Conservation (phyloP, 1,284 basidiomycete species). For the Leccinum glutinopallens region DNA sequence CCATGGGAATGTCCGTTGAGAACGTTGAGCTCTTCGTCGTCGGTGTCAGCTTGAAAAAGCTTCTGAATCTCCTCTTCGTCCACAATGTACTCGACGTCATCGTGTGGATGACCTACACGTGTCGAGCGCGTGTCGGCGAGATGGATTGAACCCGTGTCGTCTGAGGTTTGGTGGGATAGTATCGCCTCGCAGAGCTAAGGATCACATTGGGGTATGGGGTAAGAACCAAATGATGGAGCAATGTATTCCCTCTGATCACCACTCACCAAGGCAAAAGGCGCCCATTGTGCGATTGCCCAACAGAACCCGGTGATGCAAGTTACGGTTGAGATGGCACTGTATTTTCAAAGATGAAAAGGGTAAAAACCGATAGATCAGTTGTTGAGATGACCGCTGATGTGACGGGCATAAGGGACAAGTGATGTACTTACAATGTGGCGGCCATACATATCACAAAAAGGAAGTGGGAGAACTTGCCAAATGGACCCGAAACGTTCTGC, state of each 20-base stretch:
- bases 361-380: constrained; percentile 16
- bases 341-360: constrained; percentile 14
- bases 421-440: constrained; percentile 65
- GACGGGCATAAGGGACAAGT: constrained; percentile 11
- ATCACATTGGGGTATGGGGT: constrained; percentile 32
- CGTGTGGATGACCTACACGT: constrained; percentile 16
- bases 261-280: constrained; percentile 73
- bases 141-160: constrained; percentile 45
- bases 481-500: constrained; percentile 50
- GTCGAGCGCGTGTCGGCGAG: constrained; percentile 46
- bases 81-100: constrained; percentile 34
- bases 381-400: constrained; percentile 19
- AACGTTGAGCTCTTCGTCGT: constrained; percentile 19
- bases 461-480: constrained; percentile 67
- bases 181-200: constrained; percentile 72
- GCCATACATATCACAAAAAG: constrained; percentile 72
- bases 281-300: constrained; percentile 83
- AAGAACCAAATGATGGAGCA: constrained; percentile 14
- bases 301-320: constrained; percentile 72
- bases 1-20: not conserved
- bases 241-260: constrained; percentile 5
- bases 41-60: constrained; percentile 24
- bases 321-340: constrained; percentile 68
- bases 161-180: constrained; percentile 47
- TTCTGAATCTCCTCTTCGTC: constrained; percentile 25